Conservation (phyloP, 2,329 filamentous ascomycete species). For the Ustilaginoidea virens region DNA sequence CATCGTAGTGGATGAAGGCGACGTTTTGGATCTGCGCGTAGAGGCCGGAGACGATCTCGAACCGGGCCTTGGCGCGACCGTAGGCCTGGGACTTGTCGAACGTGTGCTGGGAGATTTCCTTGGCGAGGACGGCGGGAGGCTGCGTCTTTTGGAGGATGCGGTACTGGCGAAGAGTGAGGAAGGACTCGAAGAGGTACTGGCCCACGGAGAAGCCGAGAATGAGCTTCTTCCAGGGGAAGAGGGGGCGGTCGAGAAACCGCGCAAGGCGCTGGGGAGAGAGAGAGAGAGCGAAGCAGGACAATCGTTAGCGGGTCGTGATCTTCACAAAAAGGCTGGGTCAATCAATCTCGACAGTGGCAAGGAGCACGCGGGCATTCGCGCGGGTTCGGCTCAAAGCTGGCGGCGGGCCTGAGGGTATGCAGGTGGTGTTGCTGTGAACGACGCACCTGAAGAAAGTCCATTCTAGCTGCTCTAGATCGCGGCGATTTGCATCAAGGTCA, state of each 20-base stretch:
- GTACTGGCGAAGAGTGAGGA: slow-evolving; percentile 83
- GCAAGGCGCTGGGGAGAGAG: slow-evolving; percentile 48
- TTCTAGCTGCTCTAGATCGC: too few species aligned
- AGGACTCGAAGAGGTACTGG: slow-evolving; percentile 80
- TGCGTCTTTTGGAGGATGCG: slow-evolving; percentile 64
- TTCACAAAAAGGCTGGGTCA: too few species aligned
- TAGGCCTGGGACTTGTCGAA: slow-evolving; percentile 96
- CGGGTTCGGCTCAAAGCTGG: too few species aligned
- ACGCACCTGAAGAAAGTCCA: slow-evolving; percentile 32
- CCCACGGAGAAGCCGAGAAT: slow-evolving; percentile 88
- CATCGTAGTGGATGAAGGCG: slow-evolving; percentile 76
- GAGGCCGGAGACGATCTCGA: slow-evolving; percentile 63
- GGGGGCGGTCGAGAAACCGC: slow-evolving; percentile 72
- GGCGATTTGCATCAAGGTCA: too few species aligned
- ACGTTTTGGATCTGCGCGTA: slow-evolving; percentile 81
- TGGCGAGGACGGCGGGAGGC: slow-evolving; percentile 72
- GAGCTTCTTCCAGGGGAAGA: slow-evolving; percentile 95
- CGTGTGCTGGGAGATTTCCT: slow-evolving; percentile 76
- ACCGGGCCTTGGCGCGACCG: slow-evolving; percentile 89
- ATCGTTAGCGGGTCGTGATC: too few species aligned
- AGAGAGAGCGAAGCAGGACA: slow-evolving; percentile 1
- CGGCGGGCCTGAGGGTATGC: neutral
- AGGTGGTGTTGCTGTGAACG: neutral
- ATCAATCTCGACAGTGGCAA: too few species aligned
- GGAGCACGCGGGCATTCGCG: too few species aligned